Evolutionary conservation across 306 rosid species (phyloP).

Genomic region (Mimosa bimucronata): DNA sequence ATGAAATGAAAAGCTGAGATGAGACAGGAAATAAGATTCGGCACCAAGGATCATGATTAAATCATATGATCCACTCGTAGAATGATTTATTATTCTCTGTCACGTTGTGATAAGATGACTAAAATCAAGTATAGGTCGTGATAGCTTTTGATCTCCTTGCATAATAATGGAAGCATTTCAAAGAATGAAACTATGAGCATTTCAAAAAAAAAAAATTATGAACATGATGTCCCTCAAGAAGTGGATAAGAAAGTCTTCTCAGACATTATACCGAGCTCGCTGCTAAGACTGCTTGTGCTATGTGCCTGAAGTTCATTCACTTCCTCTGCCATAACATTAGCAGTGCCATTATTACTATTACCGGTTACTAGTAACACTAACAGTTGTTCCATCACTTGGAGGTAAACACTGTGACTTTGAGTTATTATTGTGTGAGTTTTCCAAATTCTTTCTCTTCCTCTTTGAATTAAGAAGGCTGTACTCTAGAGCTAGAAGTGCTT

Average conservation of each 20-base stretch:
- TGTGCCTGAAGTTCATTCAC: slow-evolving; percentile 36
- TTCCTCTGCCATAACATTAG: slow-evolving; percentile 44
- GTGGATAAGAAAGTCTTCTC: slow-evolving; percentile 22
- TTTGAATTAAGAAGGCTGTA: slow-evolving; percentile 49
- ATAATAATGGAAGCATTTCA: slow-evolving; percentile 19
- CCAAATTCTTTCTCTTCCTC: slow-evolving; percentile 56
- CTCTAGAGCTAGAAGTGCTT: slow-evolving; percentile 64
- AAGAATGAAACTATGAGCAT: slow-evolving; percentile 41
- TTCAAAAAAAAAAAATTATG: slow-evolving; percentile 27
- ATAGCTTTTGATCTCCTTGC: slow-evolving; percentile 13
- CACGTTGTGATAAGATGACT: neutral
- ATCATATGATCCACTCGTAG: slow-evolving; percentile 9
- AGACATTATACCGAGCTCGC: slow-evolving; percentile 15
- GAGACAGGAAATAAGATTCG: slow-evolving; percentile 3
- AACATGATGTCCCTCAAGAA: slow-evolving; percentile 23
- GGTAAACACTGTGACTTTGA: slow-evolving; percentile 42
- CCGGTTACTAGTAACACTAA: slow-evolving; percentile 33
- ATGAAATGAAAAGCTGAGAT: neutral
- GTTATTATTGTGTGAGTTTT: slow-evolving; percentile 34
- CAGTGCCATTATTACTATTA: slow-evolving; percentile 38
- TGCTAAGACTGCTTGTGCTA: slow-evolving; percentile 22
- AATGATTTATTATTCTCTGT: slow-evolving; percentile 34
- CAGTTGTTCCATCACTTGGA: slow-evolving; percentile 29
- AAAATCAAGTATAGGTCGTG: slow-evolving; percentile 23
- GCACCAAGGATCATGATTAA: neutral